These are phyloP conservation scores for Solanum stenotomum DNA, from an alignment of 257 asterid genomes.

Conservation along the genomic window DNA sequence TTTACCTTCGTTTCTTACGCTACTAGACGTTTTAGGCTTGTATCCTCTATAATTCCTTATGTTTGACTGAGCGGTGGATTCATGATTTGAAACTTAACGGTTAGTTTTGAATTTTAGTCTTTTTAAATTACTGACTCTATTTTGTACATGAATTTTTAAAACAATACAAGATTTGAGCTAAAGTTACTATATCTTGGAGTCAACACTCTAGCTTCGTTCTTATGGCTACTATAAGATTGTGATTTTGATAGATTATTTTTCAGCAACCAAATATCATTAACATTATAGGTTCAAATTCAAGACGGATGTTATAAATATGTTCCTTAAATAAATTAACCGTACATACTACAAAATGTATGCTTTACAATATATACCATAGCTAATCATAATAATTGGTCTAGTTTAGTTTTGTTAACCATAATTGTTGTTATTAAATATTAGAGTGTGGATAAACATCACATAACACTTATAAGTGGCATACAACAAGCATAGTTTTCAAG, in stretches of 20 bases:
- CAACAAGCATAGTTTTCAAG: neutral
- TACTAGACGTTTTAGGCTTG: too few relatives aligned
- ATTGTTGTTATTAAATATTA: too few relatives aligned
- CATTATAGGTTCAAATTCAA: neutral
- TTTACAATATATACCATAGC: neutral
- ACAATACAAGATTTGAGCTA: neutral
- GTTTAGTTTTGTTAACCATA: too few relatives aligned
- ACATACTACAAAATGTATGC: neutral
- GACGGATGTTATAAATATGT: neutral
- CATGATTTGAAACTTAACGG: neutral
- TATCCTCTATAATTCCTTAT: neutral
- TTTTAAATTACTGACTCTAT: too few relatives aligned
- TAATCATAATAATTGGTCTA: too few relatives aligned
- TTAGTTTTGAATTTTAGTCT: neutral
- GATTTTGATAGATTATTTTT: neutral
- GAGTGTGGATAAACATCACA: neutral
- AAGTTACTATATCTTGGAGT: neutral
- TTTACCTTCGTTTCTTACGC: too few relatives aligned
- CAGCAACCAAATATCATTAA: neutral
- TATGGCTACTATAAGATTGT: neutral
- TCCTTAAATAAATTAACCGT: neutral
- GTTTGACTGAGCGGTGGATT: too few relatives aligned
- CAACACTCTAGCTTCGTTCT: neutral
- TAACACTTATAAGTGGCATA: neutral
- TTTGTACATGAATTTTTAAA: too few relatives aligned